These are phyloP conservation scores for Candida vartiovaarae DNA, from an alignment of 805 yeast species.

Conservation along the genomic window DNA sequence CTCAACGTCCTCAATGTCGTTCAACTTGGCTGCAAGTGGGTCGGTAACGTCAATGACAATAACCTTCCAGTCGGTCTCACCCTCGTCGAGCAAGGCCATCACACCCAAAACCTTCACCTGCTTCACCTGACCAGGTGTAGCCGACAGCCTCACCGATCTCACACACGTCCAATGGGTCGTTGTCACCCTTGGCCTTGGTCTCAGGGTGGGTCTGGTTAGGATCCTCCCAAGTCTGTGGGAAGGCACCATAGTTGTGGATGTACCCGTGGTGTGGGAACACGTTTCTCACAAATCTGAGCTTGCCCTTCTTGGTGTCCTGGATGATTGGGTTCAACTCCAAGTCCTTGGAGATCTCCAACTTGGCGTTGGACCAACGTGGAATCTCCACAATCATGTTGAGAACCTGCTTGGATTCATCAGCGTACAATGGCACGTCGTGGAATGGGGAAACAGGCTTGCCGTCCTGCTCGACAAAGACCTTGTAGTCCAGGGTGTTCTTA, in stretches of 20 bases:
- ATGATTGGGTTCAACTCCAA: constrained; percentile 82
- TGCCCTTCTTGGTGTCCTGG: constrained; percentile 97
- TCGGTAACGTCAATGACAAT: constrained; percentile 79
- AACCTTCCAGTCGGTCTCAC: constrained; percentile 88
- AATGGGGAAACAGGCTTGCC: constrained; percentile 93
- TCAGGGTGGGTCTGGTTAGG: constrained; percentile 58
- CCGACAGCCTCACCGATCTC: constrained; percentile 69
- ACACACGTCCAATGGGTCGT: constrained; percentile 81
- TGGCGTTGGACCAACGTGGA: constrained; percentile 98
- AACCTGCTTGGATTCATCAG: constrained; percentile 86
- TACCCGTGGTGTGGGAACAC: constrained; percentile 99
- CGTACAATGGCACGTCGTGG: constrained; percentile 90
- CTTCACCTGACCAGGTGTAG: constrained; percentile 66
- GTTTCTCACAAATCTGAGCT: constrained; percentile 92
- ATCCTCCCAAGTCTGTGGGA: constrained; percentile 61
- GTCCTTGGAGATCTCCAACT: constrained; percentile 89
- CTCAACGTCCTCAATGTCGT: constrained; percentile 88
- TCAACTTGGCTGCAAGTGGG: constrained; percentile 78
- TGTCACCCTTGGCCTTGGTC: constrained; percentile 68
- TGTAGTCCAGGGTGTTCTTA: constrained; percentile 90
- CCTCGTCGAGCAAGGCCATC: constrained; percentile 90
- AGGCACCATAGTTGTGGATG: constrained; percentile 97
- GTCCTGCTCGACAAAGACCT: constrained; percentile 78
- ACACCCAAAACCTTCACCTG: constrained; percentile 92
- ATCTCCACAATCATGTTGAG: constrained; percentile 92